These are phyloP conservation scores for Verticillium longisporum DNA, from an alignment of 2,329 filamentous ascomycete species.

Conservation along the genomic window DNA sequence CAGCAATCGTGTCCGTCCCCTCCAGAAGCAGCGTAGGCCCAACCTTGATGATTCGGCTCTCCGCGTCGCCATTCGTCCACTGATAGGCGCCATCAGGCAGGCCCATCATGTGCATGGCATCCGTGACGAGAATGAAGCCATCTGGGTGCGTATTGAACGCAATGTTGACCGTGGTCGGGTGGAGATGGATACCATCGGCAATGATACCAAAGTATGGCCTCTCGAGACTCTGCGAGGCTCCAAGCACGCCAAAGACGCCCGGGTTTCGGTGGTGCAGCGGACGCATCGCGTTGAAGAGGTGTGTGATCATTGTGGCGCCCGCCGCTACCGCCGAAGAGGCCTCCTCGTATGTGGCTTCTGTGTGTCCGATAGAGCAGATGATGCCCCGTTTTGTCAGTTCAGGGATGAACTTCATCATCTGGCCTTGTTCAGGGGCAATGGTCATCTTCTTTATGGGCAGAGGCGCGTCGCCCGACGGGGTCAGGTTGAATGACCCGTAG, in stretches of 20 bases:
- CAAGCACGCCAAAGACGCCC: conserved; percentile 80
- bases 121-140: conserved; percentile 83
- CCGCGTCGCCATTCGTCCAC: conserved; percentile 68
- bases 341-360: conserved; percentile 80
- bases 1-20: conserved; percentile 72
- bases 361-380: conserved; percentile 76
- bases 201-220: conserved; percentile 85
- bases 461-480: conserved; percentile 18
- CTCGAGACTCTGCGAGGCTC: conserved; percentile 49
- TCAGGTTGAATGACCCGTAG: conserved; percentile 67
- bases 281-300: conserved; percentile 91
- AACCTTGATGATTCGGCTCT: conserved; percentile 58
- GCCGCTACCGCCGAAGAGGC: conserved; percentile 63
- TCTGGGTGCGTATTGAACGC: conserved; percentile 80
- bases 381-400: conserved; percentile 60
- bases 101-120: conserved; percentile 84
- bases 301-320: conserved; percentile 84
- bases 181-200: conserved; percentile 82
- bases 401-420: conserved; percentile 63
- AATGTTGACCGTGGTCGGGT: conserved; percentile 82
- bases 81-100: conserved; percentile 77
- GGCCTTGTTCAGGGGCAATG: conserved; percentile 72
- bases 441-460: conserved; percentile 71
- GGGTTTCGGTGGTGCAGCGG: conserved; percentile 88
- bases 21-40: conserved; percentile 69